Base-by-base conservation (phyloP, 192 early-diverging fungal genomes). In the Backusella westeae region DNA sequence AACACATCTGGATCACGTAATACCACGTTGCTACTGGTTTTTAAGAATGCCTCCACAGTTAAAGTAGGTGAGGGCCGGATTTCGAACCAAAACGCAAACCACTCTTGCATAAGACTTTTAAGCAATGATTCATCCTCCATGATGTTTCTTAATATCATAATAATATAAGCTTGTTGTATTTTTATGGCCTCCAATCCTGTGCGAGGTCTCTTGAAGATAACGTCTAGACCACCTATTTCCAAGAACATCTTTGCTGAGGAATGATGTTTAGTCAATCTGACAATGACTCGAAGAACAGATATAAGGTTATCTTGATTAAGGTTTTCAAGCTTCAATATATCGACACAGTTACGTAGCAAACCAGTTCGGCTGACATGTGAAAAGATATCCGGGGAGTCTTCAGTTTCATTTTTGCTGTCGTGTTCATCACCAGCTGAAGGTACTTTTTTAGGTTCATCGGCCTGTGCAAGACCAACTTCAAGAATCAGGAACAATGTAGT, bases 101-200 rank as follows among this genome's bases (percentile, higher is more conserved):
- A 90, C 49, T 87, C 79, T 71, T 92, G 92, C 88, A 98, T 93
- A 19, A 86, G 78, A 56, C 78, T 72, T 75, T 84, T 82, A 63
- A 97, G 77, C 0, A 92, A 84, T 0, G 79, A 80, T 17, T 81
- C 69, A 74, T 91, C 89, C 80, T 98, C 97, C 70, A 97, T 87
- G 6, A 93, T 87, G 75, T 98, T 94, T 4, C 96, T 90, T 67
- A 98, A 78, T 17, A 98, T 93, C 79, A 97, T 93, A 32, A 93
- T 81, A 12, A 93, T 86, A 68, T 96, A 87, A 42, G 90, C 88
- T 42, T 91, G 92, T 73, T 96, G 94, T n/a, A 93, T 89, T 42
- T 90, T 86, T 79, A 95, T 92, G 17, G 85, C 87, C 44, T 88
- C 90, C 17, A 91, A 79, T 26, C 88, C 81, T 34, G 84, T 81